Evolutionary conservation across 768 basidiomycete genomes (phyloP).

Genomic region (Lentinula sp.): DNA sequence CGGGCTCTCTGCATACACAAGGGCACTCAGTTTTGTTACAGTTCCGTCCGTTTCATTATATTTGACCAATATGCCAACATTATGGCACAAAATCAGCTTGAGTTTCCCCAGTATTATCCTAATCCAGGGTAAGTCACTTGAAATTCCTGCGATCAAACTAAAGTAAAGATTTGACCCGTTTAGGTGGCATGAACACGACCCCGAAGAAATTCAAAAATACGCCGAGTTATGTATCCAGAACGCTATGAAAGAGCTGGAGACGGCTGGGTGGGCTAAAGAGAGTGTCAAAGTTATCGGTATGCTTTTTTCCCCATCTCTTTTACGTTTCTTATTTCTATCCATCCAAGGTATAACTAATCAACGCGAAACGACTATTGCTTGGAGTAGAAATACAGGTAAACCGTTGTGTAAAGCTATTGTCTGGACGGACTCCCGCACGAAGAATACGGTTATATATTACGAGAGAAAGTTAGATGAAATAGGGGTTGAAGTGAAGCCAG

Average conservation of each 20-base stretch:
- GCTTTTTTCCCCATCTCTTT: constrained; percentile 19
- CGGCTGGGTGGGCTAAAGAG: constrained; percentile 67
- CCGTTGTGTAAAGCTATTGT: constrained; percentile 88
- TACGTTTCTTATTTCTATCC: constrained; percentile 7
- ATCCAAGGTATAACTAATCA: constrained; percentile 88
- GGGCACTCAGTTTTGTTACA: constrained; percentile 21
- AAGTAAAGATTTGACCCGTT: background rate
- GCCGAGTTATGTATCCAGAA: constrained; percentile 72
- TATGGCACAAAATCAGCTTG: constrained; percentile 82
- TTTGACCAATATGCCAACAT: constrained; percentile 87
- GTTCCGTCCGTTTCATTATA: constrained; percentile 87
- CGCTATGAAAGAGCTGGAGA: constrained; percentile 66
- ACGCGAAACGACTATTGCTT: constrained; percentile 91
- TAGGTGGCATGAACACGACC: constrained; percentile 96
- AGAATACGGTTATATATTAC: constrained; percentile 75
- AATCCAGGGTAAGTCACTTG: constrained; percentile 62
- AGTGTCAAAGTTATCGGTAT: constrained; percentile 90
- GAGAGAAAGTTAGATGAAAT: constrained; percentile 63
- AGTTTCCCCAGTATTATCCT: constrained; percentile 92
- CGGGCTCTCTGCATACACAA: background rate
- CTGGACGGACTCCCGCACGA: constrained; percentile 95
- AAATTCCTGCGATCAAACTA: background rate
- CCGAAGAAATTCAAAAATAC: constrained; percentile 70
- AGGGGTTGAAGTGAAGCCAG: constrained; percentile 68
- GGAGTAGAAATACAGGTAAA: constrained; percentile 88